Evolutionary conservation across 73 alveolate genomes (phyloP), one percentile per base, ranked within the genome.

Genomic region (Breviolum minutum): DNA sequence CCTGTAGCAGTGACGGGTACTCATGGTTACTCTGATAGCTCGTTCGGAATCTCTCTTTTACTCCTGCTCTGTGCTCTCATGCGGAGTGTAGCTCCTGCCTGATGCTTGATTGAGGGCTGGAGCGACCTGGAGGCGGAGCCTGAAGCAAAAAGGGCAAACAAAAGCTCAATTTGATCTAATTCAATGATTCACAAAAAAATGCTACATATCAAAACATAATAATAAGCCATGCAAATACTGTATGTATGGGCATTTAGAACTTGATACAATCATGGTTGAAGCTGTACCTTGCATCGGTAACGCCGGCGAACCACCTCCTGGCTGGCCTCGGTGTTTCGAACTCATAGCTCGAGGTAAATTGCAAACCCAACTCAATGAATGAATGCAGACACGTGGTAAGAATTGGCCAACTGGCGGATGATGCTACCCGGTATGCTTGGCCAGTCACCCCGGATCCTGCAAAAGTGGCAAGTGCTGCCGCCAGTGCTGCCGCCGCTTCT

Each of bases 401-500:
- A 16, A 20, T 20, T 22, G 9, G 48, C 82, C 48, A 73, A 17
- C 12, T 73, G 29, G 13, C 12, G 81, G 81, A 71, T 71, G 81
- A 40, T 40, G 54, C 54, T 71, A 73, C 82, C 11, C 40, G 2
- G 82, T 40, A 40, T 9, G 61, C 93, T 84, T n/a, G 61, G 93
- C 61, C 93, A 22, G 60, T 20, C 29, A 84, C 74, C 30, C 93
- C 93, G 22, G 93, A 77, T 32, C 87, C 96, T 6, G 97, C 97
- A n/a, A 90, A 77, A 26, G 88, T 64, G 48, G 97, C 97, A 60
- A 90, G 74, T 6, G 97, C 97, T 11, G 97, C 97, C 40, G 97
- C 97, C 63, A 90, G 76, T 30, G 97, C 97, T 7, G 97, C 97
- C 29, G 97, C 97, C 26, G 97, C 97, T 62, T 90, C 97, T 22